Conservation (phyloP, 2,329 filamentous ascomycete species). For the Venturia effusa region DNA sequence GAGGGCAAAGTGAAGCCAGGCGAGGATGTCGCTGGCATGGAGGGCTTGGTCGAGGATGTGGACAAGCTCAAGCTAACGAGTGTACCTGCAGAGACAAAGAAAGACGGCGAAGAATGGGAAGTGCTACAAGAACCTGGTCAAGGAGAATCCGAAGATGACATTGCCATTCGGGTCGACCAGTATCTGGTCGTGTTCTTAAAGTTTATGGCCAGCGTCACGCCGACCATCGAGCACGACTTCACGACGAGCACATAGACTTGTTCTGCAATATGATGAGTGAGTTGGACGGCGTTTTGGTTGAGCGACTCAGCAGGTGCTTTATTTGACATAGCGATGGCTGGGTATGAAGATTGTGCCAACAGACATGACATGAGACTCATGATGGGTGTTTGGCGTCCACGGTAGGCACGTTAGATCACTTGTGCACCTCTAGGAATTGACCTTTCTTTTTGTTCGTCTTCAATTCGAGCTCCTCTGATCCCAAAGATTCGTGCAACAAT, state of each 20-base stretch:
- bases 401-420: background rate
- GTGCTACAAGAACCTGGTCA: slow-evolving; percentile 42
- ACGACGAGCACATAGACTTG: slow-evolving; percentile 57
- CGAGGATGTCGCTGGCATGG: slow-evolving; percentile 46
- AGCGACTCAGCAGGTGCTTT: background rate
- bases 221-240: slow-evolving; percentile 95
- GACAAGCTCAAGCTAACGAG: slow-evolving; percentile 48
- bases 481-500: too few species aligned
- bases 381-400: background rate
- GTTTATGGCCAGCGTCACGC: slow-evolving; percentile 67
- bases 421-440: background rate
- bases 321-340: background rate
- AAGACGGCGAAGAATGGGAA: slow-evolving; percentile 51
- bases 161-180: slow-evolving; percentile 78
- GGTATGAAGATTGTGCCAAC: background rate
- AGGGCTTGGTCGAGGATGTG: slow-evolving; percentile 76
- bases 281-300: background rate
- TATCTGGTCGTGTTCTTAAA: slow-evolving; percentile 82
- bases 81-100: slow-evolving; percentile 26
- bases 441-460: background rate
- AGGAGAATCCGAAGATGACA: slow-evolving; percentile 57
- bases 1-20: slow-evolving; percentile 43
- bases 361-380: background rate
- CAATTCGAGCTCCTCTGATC: too few species aligned
- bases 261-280: background rate